phyloP scores from a whole-genome alignment of 2,329 filamentous ascomycete genomes.

The Raffaelea albimanens region DNA sequence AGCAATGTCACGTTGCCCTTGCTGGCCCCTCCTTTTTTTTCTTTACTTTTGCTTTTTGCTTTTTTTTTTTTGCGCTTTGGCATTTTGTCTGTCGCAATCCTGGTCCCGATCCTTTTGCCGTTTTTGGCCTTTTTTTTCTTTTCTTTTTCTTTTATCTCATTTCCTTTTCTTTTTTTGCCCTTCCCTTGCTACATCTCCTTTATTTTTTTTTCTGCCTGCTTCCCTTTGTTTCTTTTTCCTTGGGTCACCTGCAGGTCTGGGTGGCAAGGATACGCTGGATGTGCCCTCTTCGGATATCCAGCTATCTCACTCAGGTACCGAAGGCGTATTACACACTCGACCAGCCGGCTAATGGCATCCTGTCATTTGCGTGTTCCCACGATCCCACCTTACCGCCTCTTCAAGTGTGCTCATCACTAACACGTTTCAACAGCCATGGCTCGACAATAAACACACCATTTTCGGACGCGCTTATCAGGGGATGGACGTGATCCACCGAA shows the following conservation, averaged over 20 bases:
- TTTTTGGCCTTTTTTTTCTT: neutral
- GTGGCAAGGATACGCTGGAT: no score
- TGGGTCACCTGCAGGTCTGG: no score
- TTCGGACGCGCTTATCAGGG: conserved; percentile 88
- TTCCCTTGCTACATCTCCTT: neutral
- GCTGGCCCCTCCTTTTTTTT: neutral
- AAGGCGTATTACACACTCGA: no score
- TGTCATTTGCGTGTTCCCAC: no score
- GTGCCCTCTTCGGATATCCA: no score
- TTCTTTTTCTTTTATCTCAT: neutral
- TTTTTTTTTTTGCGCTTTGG: no score
- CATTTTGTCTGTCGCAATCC: neutral
- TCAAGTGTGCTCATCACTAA: no score
- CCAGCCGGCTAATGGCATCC: no score
- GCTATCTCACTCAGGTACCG: no score
- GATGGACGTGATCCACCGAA: conserved; percentile 89
- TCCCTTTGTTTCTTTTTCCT: neutral
- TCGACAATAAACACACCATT: conserved; percentile 93
- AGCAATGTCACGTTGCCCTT: conserved; percentile 18
- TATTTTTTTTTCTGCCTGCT: neutral
- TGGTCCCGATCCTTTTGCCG: conserved; percentile 12
- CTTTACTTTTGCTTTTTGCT: neutral
- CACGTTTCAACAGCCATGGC: conserved; percentile 56
- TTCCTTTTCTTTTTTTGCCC: neutral
- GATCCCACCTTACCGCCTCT: no score